phyloP scores from a whole-genome alignment of 257 asterid genomes.

The Solanum chilense region DNA sequence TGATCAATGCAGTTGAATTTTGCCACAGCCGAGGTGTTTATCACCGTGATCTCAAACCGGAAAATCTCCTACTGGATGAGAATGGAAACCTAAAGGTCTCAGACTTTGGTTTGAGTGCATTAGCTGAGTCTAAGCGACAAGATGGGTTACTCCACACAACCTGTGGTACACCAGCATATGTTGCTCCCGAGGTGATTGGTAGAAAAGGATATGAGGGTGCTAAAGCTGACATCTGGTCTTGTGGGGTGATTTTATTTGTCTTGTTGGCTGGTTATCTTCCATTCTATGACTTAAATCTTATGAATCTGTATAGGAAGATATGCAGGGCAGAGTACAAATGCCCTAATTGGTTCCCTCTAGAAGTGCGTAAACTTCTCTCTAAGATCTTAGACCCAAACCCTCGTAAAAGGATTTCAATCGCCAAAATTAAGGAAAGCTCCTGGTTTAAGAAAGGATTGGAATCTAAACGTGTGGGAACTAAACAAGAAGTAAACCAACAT shows the following conservation, averaged over 20 bases:
- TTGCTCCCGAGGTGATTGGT: constrained; percentile 67
- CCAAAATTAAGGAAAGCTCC: constrained; percentile 42
- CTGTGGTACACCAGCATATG: constrained; percentile 82
- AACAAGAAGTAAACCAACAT: constrained; percentile 6
- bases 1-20: constrained; percentile 45
- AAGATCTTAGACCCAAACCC: constrained; percentile 75
- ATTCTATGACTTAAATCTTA: constrained; percentile 45
- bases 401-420: constrained; percentile 37
- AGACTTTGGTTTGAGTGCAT: constrained; percentile 75
- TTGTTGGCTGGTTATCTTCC: constrained; percentile 67
- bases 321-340: constrained; percentile 36
- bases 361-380: constrained; percentile 33
- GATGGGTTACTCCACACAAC: constrained; percentile 83
- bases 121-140: constrained; percentile 33
- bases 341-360: constrained; percentile 58
- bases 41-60: constrained; percentile 78
- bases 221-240: constrained; percentile 76
- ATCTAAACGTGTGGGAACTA: not conserved
- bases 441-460: constrained; percentile 58
- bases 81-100: constrained; percentile 55
- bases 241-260: constrained; percentile 67
- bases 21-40: constrained; percentile 66
- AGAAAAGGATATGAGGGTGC: constrained; percentile 63
- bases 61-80: constrained; percentile 65
- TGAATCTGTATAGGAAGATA: constrained; percentile 62